phyloP scores from a whole-genome alignment of 192 early-diverging fungal genomes.

The Backusella mclennaniae region DNA sequence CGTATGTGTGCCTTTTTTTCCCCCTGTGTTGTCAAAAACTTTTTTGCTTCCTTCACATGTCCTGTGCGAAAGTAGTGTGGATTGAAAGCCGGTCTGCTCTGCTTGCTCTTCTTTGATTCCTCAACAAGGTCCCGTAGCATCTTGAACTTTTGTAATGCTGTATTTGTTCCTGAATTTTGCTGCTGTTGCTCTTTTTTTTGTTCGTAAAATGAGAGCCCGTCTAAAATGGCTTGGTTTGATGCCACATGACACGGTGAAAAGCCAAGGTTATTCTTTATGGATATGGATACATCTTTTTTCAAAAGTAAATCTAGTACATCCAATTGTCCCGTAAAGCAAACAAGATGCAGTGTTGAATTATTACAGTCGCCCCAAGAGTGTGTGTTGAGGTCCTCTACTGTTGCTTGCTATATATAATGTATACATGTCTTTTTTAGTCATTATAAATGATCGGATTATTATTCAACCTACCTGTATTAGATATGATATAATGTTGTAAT shows the following conservation, averaged over 20 bases:
- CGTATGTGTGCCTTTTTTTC: not conserved
- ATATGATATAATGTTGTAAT: not conserved
- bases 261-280: slow-evolving; percentile 15
- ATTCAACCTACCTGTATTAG: not conserved
- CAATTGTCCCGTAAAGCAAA: slow-evolving; percentile 13
- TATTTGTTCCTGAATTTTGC: slow-evolving; percentile 13
- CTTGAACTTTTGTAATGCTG: slow-evolving; percentile 16
- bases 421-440: not conserved
- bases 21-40: slow-evolving; percentile 1
- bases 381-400: not conserved
- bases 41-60: slow-evolving; percentile 13
- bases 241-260: slow-evolving; percentile 14
- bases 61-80: slow-evolving; percentile 11
- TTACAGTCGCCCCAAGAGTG: slow-evolving; percentile 13
- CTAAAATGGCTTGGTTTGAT: not conserved
- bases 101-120: not conserved
- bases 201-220: not conserved
- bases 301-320: slow-evolving; percentile 12
- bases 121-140: slow-evolving; percentile 16
- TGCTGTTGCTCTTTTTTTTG: not conserved
- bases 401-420: slow-evolving; percentile 6
- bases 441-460: not conserved
- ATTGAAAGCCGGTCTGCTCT: not conserved
- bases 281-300: not conserved
- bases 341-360: slow-evolving; percentile 26